A percentile compares a stretch with the other conserved stretches of the same genome.
phyloP scores from a whole-genome alignment of 257 asterid genomes.

The Fraxinus americana region DNA sequence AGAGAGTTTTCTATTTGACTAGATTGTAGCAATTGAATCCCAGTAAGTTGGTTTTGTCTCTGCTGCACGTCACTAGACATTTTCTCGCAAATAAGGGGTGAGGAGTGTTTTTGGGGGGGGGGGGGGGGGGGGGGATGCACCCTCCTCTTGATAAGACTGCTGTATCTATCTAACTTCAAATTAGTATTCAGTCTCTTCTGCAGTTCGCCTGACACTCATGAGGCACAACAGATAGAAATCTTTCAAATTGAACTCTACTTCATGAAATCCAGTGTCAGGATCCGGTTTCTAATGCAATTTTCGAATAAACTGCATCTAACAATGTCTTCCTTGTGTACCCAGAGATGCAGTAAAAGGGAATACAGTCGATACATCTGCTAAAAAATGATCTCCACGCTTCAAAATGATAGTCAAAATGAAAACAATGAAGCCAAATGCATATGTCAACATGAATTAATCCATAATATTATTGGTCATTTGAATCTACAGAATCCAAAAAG shows the following conservation, averaged over 20 bases:
- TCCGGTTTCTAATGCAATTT: slow-evolving; percentile 33
- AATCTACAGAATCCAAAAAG: slow-evolving; percentile 3
- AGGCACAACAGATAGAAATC: not conserved
- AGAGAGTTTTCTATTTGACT: slow-evolving; percentile 30
- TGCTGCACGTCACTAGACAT: slow-evolving; percentile 28
- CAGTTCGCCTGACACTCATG: slow-evolving; percentile 28
- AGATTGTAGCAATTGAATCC: slow-evolving; percentile 22
- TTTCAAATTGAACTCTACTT: slow-evolving; percentile 25
- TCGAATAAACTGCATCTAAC: slow-evolving; percentile 34
- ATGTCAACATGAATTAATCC: not conserved
- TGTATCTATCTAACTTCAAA: slow-evolving; percentile 16
- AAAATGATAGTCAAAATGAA: not conserved
- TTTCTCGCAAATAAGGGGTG: slow-evolving; percentile 22
- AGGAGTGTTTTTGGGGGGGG: not conserved
- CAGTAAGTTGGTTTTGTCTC: slow-evolving; percentile 23
- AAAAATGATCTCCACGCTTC: slow-evolving; percentile 21
- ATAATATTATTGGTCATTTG: not conserved
- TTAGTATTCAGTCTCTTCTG: slow-evolving; percentile 24
- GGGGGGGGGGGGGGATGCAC: not conserved
- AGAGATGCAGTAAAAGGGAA: slow-evolving; percentile 20
- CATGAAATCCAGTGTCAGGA: slow-evolving; percentile 28
- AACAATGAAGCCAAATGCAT: slow-evolving; percentile 9
- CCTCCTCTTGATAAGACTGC: slow-evolving; percentile 29
- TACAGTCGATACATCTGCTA: slow-evolving; percentile 24
- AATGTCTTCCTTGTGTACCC: slow-evolving; percentile 36